These are phyloP conservation scores for Fraxinus sp. DNA, from an alignment of 305 asterid species.

Conservation along the genomic window DNA sequence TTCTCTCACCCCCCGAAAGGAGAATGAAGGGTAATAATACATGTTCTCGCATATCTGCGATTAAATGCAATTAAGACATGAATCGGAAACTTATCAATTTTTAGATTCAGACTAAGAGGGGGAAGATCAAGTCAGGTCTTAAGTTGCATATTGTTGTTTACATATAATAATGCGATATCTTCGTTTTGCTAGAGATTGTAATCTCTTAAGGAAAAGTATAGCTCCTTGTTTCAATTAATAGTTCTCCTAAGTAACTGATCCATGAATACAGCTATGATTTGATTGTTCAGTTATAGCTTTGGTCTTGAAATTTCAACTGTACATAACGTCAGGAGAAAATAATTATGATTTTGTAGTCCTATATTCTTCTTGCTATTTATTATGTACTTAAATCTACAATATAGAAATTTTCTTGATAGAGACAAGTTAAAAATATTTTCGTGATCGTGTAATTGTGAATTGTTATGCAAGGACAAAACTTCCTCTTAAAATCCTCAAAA, in stretches of 20 bases:
- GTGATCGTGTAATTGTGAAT: neutral
- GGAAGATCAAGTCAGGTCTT: neutral
- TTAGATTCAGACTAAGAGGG: constrained; percentile 1
- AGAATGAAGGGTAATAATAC: constrained; percentile 57
- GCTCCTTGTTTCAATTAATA: neutral
- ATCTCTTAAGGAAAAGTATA: neutral
- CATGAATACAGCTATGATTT: neutral
- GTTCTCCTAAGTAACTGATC: neutral
- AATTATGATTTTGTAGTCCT: neutral
- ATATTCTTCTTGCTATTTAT: neutral
- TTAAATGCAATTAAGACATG: neutral
- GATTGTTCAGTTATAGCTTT: neutral
- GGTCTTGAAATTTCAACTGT: neutral
- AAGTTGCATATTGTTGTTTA: neutral
- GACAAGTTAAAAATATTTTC: neutral
- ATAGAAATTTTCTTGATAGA: neutral
- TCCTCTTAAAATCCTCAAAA: neutral
- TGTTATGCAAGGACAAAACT: neutral
- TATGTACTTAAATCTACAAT: neutral
- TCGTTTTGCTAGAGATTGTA: neutral
- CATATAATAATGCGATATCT: neutral
- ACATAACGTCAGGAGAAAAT: neutral
- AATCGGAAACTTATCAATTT: neutral
- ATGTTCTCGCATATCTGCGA: neutral
- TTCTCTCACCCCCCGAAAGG: constrained; percentile 45